phyloP scores from a whole-genome alignment of 1,139 yeast genomes.

The Debaryomyces singareniensis region DNA sequence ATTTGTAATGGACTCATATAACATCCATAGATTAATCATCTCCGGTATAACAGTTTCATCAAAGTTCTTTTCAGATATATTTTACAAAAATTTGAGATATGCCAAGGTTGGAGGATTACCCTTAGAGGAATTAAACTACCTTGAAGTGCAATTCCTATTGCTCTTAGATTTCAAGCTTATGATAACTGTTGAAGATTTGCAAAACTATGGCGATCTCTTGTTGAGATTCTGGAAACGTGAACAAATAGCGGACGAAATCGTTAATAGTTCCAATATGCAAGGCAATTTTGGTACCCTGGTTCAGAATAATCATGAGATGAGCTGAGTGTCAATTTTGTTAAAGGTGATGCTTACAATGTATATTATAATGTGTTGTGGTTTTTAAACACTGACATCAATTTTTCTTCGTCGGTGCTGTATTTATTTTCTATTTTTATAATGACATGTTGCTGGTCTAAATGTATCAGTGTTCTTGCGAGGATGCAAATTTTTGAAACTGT shows the following conservation, averaged over 20 bases:
- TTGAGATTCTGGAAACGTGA: conserved; percentile 80
- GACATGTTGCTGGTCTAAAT: too few relatives aligned
- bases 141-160: conserved; percentile 83
- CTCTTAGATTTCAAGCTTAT: conserved; percentile 80
- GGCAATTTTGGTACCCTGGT: too few relatives aligned
- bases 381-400: too few relatives aligned
- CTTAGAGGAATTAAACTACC: conserved; percentile 83
- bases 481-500: too few relatives aligned
- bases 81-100: conserved; percentile 90
- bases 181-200: conserved; percentile 87
- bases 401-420: too few relatives aligned
- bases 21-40: conserved; percentile 87
- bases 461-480: too few relatives aligned
- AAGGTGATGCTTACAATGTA: too few relatives aligned
- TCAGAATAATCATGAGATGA: too few relatives aligned
- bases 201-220: conserved; percentile 81
- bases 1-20: conserved; percentile 93
- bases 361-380: too few relatives aligned
- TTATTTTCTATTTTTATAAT: too few relatives aligned
- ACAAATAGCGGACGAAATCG: conserved; percentile 36
- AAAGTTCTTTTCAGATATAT: conserved; percentile 91
- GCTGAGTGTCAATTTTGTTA: too few relatives aligned
- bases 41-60: conserved; percentile 97
- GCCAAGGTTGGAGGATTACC: conserved; percentile 98
- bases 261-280: conserved; percentile 31